Percentiles rank a stretch among this genome's conserved stretches.
These are phyloP conservation scores for Lactarius sp. DNA, from an alignment of 768 basidiomycete genomes.

Conservation along the genomic window DNA sequence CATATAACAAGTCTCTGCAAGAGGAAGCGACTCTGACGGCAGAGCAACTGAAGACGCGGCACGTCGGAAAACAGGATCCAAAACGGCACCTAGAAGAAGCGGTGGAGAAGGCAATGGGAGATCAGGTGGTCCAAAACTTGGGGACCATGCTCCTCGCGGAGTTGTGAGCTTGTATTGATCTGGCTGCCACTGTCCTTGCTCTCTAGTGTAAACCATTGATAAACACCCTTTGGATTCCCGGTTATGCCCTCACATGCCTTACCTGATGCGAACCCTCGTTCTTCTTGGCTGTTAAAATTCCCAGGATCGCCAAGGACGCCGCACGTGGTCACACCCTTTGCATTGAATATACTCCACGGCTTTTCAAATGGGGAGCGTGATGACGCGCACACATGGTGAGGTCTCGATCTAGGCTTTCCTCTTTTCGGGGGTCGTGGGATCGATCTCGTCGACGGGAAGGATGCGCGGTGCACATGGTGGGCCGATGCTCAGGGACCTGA, in stretches of 20 bases:
- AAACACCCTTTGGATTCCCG: not conserved
- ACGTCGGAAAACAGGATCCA: conserved; percentile 96
- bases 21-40: conserved; percentile 94
- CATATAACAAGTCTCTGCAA: conserved; percentile 97
- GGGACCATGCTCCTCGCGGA: conserved; percentile 94
- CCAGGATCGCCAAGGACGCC: not conserved
- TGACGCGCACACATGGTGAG: not conserved
- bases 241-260: not conserved
- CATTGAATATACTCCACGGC: not conserved
- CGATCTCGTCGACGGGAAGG: not conserved
- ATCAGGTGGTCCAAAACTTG: conserved; percentile 93
- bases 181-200: not conserved
- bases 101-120: conserved; percentile 96
- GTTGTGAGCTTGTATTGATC: conserved; percentile 44
- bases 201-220: conserved; percentile 10
- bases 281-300: conserved; percentile 7
- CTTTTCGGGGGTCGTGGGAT: not conserved
- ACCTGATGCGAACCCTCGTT: not conserved
- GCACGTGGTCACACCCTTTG: not conserved
- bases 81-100: conserved; percentile 97
- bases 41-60: conserved; percentile 94
- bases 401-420: not conserved
- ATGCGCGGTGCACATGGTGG: not conserved
- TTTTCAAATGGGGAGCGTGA: not conserved
- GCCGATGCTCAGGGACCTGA: not conserved